These are phyloP conservation scores for Oxytropis ochrocephala DNA, from an alignment of 306 rosid genomes.

Conservation along the genomic window DNA sequence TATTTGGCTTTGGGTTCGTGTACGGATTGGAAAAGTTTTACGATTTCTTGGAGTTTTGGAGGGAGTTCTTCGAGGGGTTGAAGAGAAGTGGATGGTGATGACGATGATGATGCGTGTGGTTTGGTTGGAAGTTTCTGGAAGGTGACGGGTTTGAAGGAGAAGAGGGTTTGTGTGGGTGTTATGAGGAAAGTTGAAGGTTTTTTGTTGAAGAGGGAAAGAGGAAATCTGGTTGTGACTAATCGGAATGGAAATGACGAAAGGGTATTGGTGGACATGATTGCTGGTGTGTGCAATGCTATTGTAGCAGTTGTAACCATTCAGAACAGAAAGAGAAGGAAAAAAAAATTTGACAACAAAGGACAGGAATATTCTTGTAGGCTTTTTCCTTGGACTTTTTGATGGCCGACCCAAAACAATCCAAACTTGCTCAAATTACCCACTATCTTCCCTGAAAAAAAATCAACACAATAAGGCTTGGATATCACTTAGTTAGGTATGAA, in stretches of 20 bases:
- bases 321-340: too few species aligned
- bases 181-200: not conserved
- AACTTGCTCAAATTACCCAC: too few species aligned
- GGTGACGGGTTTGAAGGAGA: slow-evolving; percentile 46
- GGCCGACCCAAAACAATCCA: too few species aligned
- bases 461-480: too few species aligned
- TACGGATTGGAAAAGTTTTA: slow-evolving; percentile 78
- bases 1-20: slow-evolving; percentile 74
- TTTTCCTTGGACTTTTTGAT: too few species aligned
- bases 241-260: slow-evolving; percentile 42
- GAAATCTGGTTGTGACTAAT: slow-evolving; percentile 42
- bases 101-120: slow-evolving; percentile 18
- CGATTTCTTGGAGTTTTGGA: slow-evolving; percentile 84
- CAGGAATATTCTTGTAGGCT: too few species aligned
- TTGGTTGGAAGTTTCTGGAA: slow-evolving; percentile 49
- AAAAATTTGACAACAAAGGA: too few species aligned
- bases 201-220: slow-evolving; percentile 13
- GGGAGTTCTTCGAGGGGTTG: slow-evolving; percentile 89
- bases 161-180: not conserved
- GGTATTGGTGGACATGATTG: slow-evolving; percentile 41
- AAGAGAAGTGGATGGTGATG: slow-evolving; percentile 35
- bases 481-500: too few species aligned
- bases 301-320: too few species aligned
- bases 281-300: not conserved
- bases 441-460: too few species aligned